Conservation (phyloP, 225 moss, liverwort and hornwort species). For the Pseudisothecium myosuroides region DNA sequence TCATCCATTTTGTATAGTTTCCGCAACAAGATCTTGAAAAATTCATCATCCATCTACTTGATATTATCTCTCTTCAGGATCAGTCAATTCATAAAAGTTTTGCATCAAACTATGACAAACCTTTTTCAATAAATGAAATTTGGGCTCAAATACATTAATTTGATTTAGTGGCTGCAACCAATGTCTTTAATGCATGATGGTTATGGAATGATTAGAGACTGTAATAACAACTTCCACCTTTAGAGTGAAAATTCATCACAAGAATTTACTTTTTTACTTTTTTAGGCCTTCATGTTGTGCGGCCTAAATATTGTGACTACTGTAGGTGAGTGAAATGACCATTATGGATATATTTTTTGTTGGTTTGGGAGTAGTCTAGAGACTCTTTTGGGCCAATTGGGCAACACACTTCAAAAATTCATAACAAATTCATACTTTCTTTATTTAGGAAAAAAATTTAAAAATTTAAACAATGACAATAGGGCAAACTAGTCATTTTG, state of each 20-base stretch:
- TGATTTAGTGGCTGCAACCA: not conserved
- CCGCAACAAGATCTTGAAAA: not conserved
- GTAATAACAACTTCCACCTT: not conserved
- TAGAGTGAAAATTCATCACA: too few relatives aligned
- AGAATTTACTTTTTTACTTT: too few relatives aligned
- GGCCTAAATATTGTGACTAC: not conserved
- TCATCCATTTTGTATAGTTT: not conserved
- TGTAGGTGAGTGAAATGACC: not conserved
- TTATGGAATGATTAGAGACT: not conserved
- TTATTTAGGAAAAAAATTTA: not conserved
- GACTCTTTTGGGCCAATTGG: not conserved
- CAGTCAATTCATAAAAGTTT: not conserved
- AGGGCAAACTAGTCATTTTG: not conserved
- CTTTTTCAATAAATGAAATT: not conserved
- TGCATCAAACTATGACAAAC: not conserved
- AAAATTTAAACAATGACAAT: not conserved
- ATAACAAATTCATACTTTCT: not conserved
- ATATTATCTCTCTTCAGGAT: fast-evolving
- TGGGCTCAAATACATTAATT: not conserved
- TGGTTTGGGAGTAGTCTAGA: fast-evolving
- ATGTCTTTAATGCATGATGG: not conserved
- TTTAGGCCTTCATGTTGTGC: not conserved
- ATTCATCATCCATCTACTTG: not conserved
- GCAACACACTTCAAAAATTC: not conserved
- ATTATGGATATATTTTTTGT: not conserved